Conservation (phyloP, 2,329 filamentous ascomycete species). For the Ascochyta lentis region DNA sequence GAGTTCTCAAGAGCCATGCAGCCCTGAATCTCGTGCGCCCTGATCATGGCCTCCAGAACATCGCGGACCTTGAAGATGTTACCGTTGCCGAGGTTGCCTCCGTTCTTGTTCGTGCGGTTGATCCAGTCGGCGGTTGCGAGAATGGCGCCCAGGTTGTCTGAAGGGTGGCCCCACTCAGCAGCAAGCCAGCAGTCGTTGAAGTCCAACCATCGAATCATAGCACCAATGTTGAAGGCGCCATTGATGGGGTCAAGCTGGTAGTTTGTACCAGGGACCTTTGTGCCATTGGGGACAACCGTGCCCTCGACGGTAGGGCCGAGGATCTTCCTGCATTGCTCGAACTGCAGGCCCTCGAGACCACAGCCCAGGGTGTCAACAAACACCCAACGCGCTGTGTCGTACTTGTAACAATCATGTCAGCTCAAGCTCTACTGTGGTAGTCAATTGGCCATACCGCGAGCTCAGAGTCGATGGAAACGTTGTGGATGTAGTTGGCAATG, state of each 20-base stretch:
- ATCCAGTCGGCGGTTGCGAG: slow-evolving; percentile 97
- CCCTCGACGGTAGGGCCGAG: slow-evolving; percentile 91
- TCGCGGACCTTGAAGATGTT: slow-evolving; percentile 89
- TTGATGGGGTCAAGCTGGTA: slow-evolving; percentile 96
- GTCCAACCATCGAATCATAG: slow-evolving; percentile 98
- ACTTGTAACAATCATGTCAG: slow-evolving; percentile 59
- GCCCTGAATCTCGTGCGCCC: slow-evolving; percentile 98
- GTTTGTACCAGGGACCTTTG: slow-evolving; percentile 87
- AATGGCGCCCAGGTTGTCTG: slow-evolving; percentile 96
- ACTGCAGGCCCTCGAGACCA: slow-evolving; percentile 91
- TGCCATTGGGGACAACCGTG: slow-evolving; percentile 89
- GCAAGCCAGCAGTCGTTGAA: slow-evolving; percentile 99
- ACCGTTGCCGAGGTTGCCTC: slow-evolving; percentile 72
- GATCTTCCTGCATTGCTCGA: slow-evolving; percentile 95
- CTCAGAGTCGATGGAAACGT: slow-evolving; percentile 87
- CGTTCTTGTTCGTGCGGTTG: slow-evolving; percentile 89
- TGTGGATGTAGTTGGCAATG: slow-evolving; percentile 94
- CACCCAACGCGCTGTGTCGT: slow-evolving; percentile 94
- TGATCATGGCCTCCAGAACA: slow-evolving; percentile 96
- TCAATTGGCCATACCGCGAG: slow-evolving; percentile 74
- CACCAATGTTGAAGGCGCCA: slow-evolving; percentile 97
- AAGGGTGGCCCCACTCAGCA: slow-evolving; percentile 98
- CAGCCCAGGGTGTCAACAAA: slow-evolving; percentile 97
- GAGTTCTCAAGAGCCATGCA: slow-evolving; percentile 97
- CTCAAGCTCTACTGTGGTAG: neutral